Evolutionary conservation across 2,329 filamentous ascomycete genomes (phyloP), one percentile per base, ranked within the genome.

Genomic region (Aureobasidium sp.): DNA sequence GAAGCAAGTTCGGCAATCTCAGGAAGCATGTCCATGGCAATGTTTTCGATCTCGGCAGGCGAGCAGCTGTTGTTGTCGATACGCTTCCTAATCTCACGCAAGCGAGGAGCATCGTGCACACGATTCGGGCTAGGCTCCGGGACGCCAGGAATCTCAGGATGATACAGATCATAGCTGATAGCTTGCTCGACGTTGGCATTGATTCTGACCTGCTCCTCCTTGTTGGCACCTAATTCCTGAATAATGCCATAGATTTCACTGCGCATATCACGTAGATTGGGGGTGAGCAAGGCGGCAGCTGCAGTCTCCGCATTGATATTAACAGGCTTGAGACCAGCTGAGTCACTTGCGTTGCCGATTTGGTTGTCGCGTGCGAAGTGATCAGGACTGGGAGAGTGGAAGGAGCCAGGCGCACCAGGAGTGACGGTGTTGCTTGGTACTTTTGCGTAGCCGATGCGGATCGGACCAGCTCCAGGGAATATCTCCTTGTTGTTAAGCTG

Each of bases 371-470:
- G 87, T 41, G 79, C 68, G 69, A 90, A 90, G 1, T 90, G 90
- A 72, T 97, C 92, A 3, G 93, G 93, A 70, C 92, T 97, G 29
- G 92, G 92, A 1, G 92, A 96, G 13, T 90, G 89, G 73, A 91
- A 92, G n/a, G 86, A 82, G 36, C 92, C 91, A 70, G 93, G 92
- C 61, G 90, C 87, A 20, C 91, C 92, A 59, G 94, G 93, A 0
- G 94, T 97, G 66, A 90, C 82, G 59, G 92, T 91, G 50, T 90
- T 87, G 55, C 91, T 96, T 24, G 92, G 92, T 29, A 94, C 93
- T 77, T 99, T 99, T 39, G 94, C 94, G 75, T 96, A 99, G 70
- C 96, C 96, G 73, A 99, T 97, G 59, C 93, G 85, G 63, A 97
- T 90, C 17, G 93, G 92, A 1, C 94, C 94, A 63, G 92, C 92